Base-by-base conservation (phyloP, 208 protist genomes). In the Leishmania aethiopica region DNA sequence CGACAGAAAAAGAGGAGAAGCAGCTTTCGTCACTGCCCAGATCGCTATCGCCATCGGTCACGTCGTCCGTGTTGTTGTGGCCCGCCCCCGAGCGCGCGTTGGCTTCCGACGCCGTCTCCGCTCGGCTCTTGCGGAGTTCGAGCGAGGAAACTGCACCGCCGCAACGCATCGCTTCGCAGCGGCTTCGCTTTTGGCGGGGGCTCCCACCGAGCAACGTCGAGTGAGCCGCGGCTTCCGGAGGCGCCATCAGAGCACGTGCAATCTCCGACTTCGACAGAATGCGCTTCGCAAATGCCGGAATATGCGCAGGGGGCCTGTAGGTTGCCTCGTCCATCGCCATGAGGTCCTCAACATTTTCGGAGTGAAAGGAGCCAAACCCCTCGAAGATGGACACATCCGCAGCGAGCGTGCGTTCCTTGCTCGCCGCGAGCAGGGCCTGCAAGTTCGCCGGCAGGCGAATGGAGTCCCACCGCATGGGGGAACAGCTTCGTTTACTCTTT, bases 351-450 rank as follows among this genome's bases (percentile, higher is more conserved):
- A 98, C 94, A 78, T 98, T 97, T 51, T 96, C 93, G 4, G 93
- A 96, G 86, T 98, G 96, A 57, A 98, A 98, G 3, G 94, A 97
- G 42, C 95, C 96, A 81, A 98, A 98, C 15, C 95, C 96, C 67
- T 96, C 92, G 78, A 96, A 98, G 42, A 78, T 70, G 22, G 86
- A 88, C n/a, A 93, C 86, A 42, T 75, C 80, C 19, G 81, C 69
- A 4, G 60, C 74, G 5, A 92, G 80, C 32, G 79, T 79, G 28
- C 70, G 66, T 40, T 79, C 74, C 51, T 90, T 82, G 55, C 77
- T 75, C 35, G 82, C 25, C 15, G 82, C n/a, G 47, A 97, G 83
- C 62, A 71, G 71, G 13, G 80, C 77, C 55, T 79, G 67, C 32
- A 94, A 76, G 37, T 80, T 69, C 22, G 59, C 7, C 22, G 86